Evolutionary conservation across 352 stramenopile species (phyloP), one percentile per base, ranked within the genome.

Genomic region (Phytophthora capsici): DNA sequence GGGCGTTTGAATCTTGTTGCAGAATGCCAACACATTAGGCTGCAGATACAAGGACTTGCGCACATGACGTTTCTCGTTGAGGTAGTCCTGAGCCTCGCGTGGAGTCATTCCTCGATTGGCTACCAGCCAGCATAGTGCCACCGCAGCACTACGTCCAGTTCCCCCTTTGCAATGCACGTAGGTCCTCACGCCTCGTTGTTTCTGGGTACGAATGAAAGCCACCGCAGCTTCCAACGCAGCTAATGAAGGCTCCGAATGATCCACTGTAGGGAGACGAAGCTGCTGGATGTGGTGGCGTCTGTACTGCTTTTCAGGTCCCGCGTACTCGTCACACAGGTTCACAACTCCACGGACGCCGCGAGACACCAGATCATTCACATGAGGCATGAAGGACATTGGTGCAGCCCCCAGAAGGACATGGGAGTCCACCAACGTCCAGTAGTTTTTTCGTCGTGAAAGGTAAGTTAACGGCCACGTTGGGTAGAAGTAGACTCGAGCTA

Each of bases 111-210:
- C 77, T 54, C 86, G 87, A 26, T 71, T 66, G 10, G 84, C 72
- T 14, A 98, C 70, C 6, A 98, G 65, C 93, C 93, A 98, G 47
- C 90, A 97, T 62, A 97, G 96, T 1, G 88, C 93, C 49, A 96
- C 86, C 1, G 95, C 93, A 23, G 92, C 95, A 26, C 84, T 97
- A 48, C 96, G 85, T n/a, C 96, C 96, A 63, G 98, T 96, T 32
- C 96, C 96, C 32, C 93, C 91, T 75, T 98, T 97, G 82, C 96
- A 99, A 69, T 99, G 96, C 45, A 99, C 93, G 61, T 98, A 98
- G n/a, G 98, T 96, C 26, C 87, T 78, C 32, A 92, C 90, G 20
- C 94, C 94, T 51, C 75, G 71, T 22, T 84, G 65, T 40, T 91
- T 78, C 63, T 98, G 90, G 48, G 94, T 75, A 58, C 92, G 44